Evolutionary conservation across 768 basidiomycete genomes (phyloP), one percentile per base, ranked within the genome.

Genomic region (Rhizopogon salebrosus): DNA sequence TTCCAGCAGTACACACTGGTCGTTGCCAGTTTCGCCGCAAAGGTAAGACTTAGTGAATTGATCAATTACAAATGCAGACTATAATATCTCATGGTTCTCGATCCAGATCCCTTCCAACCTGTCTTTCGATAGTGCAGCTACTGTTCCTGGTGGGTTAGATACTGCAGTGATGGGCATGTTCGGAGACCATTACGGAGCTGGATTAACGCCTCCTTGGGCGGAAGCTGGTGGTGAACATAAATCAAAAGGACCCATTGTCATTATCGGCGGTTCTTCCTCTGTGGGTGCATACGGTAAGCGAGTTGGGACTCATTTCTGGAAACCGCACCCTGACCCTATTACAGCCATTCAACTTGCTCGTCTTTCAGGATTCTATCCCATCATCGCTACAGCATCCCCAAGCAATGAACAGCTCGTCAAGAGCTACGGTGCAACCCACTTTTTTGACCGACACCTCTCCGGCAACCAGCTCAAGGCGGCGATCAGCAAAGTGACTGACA

Each of bases 101-200:
- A 22, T 7, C 3, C 37, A 80, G 76, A 72, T 82, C 36, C 79
- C 81, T 2, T 54, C 61, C 9, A 71, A 70, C 26, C 9, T 77
- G 23, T 63, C 71, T 4, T 77, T 75, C 56, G 78, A 78, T 24
- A 61, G 73, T 22, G 78, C 74, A 3, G 62, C 75, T 1, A 75
- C 79, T 0, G 61, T 83, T 38, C 80, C 82, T 9, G 60, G 77
- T 3, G 74, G 62, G 0, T 62, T 81, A 13, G 71, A 74, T 16
- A 75, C 77, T 1, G 77, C 79, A 1, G 65, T 73, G 20, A 60
- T 73, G 16, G 82, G 78, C 2, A 55, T 83, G n/a, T 82, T 78
- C 57, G 69, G 58, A 46, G 36, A 60, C 41, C 31, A 70, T 61
- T 57, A 70, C 18, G 77, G 77, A 6, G 64, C 72, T 1, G 73